Conservation (phyloP, 306 rosid species). For the Pyrus bretschneideri region DNA sequence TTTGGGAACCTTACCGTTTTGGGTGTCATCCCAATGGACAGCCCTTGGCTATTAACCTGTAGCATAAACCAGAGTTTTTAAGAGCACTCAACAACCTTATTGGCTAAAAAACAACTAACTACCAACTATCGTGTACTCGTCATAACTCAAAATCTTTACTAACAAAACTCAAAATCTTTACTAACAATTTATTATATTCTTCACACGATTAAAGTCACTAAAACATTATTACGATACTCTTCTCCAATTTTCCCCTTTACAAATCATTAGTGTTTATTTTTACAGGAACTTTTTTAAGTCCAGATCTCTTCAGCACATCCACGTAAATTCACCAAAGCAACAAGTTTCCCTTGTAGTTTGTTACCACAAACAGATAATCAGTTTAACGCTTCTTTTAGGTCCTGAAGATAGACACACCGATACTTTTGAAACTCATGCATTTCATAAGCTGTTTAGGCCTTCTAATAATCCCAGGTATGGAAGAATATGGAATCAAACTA, state of each 20-base stretch:
- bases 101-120: neutral
- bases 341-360: neutral
- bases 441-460: neutral
- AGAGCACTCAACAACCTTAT: too few species aligned
- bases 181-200: neutral
- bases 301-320: neutral
- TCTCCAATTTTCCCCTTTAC: neutral
- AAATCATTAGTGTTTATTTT: neutral
- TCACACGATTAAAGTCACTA: neutral
- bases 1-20: conserved; percentile 70
- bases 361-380: neutral
- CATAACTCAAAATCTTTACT: neutral
- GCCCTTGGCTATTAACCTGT: conserved; percentile 67
- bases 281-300: neutral
- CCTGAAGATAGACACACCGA: neutral
- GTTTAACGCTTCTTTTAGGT: neutral
- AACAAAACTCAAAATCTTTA: neutral
- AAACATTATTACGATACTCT: neutral
- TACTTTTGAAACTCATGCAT: neutral
- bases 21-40: conserved; percentile 85
- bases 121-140: too few species aligned
- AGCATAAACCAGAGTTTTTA: conserved; percentile 1
- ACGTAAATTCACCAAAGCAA: neutral
- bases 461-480: neutral
- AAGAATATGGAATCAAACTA: neutral